These are phyloP conservation scores for Cairneyella variabilis DNA, from an alignment of 495 filamentous ascomycete species.

Conservation along the genomic window DNA sequence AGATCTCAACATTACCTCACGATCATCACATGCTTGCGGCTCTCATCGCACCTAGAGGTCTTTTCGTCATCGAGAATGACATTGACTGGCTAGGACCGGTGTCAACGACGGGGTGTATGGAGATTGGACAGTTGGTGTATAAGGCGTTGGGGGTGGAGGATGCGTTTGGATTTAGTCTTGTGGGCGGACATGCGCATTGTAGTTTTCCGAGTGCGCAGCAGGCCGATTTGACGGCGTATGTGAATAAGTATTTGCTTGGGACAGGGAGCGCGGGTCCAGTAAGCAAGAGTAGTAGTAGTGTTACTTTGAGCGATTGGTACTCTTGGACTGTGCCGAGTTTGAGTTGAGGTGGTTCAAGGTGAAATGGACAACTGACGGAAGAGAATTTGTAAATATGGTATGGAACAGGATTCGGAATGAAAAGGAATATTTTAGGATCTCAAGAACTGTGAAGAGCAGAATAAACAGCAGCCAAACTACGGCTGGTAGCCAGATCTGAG, in stretches of 20 bases:
- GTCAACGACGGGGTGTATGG: constrained; percentile 51
- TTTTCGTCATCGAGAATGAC: constrained; percentile 49
- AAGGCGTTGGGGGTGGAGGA: constrained; percentile 42
- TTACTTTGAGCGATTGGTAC: not conserved
- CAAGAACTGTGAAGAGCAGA: too few relatives aligned
- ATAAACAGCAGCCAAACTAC: too few relatives aligned
- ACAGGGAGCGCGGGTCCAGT: not conserved
- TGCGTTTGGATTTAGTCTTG: constrained; percentile 48
- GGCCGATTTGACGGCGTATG: constrained; percentile 48
- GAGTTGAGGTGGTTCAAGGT: too few relatives aligned
- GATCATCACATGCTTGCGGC: constrained; percentile 49
- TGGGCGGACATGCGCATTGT: constrained; percentile 51
- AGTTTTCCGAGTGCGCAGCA: constrained; percentile 45
- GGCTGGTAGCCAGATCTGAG: too few relatives aligned
- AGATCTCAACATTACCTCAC: constrained; percentile 37
- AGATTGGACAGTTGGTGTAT: constrained; percentile 44
- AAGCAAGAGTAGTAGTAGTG: not conserved
- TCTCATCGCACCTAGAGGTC: constrained; percentile 42
- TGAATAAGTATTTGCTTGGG: constrained; percentile 45
- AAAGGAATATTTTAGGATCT: too few relatives aligned
- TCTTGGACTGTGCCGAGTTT: constrained; percentile 8
- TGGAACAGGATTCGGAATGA: too few relatives aligned
- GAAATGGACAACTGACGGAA: too few relatives aligned
- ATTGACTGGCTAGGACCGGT: constrained; percentile 52
- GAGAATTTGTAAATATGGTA: too few relatives aligned